phyloP scores from a whole-genome alignment of 2,329 filamentous ascomycete species.

The Rutstroemia sp. region DNA sequence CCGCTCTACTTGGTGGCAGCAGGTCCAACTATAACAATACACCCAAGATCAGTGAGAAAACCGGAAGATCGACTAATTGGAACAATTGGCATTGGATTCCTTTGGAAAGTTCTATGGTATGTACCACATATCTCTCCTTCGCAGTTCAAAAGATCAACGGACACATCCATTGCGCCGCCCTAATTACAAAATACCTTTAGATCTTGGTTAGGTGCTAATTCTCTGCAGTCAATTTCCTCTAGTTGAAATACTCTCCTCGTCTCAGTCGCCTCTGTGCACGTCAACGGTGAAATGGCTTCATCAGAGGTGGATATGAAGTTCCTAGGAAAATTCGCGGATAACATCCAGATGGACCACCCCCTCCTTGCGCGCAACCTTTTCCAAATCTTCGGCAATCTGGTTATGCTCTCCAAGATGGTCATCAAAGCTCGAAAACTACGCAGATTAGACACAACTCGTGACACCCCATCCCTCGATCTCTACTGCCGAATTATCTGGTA shows the following conservation, averaged over 20 bases:
- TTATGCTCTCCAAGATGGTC: conserved; percentile 78
- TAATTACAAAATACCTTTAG: too few species aligned
- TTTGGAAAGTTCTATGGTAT: too few species aligned
- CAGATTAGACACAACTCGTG: conserved; percentile 68
- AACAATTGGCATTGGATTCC: too few species aligned
- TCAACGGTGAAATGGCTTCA: conserved; percentile 64
- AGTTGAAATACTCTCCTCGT: not conserved
- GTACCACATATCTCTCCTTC: too few species aligned
- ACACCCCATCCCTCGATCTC: conserved; percentile 73
- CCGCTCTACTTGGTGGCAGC: too few species aligned
- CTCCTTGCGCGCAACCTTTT: conserved; percentile 77
- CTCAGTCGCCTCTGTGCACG: not conserved
- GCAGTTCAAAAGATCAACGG: too few species aligned
- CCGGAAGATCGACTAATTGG: too few species aligned
- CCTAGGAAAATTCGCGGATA: conserved; percentile 78
- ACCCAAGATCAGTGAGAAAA: too few species aligned
- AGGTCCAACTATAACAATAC: too few species aligned
- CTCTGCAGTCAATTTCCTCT: not conserved
- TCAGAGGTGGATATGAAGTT: conserved; percentile 98
- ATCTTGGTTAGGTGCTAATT: not conserved
- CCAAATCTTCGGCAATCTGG: conserved; percentile 84
- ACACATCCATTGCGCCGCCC: too few species aligned
- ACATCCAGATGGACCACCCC: conserved; percentile 69
- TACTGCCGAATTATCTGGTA: conserved; percentile 95
- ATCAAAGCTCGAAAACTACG: conserved; percentile 77